A percentile compares a stretch with the other conserved stretches of the same genome.
Conservation (phyloP, 1,284 basidiomycete species). For the Omphalotus olearius region DNA sequence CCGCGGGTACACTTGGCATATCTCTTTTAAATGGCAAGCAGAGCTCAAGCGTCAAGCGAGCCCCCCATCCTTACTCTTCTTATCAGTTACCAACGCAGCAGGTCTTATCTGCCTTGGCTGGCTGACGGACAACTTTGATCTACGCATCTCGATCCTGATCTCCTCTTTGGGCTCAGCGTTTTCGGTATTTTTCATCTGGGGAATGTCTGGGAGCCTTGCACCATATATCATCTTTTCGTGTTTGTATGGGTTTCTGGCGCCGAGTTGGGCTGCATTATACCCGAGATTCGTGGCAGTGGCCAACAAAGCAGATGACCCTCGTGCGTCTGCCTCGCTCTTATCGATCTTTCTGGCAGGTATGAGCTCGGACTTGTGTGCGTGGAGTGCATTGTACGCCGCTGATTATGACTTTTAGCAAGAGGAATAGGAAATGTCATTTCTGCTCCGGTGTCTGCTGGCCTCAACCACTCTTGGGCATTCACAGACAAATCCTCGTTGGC, state of each 20-base stretch:
- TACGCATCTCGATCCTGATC: constrained; percentile 8
- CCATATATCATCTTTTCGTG: constrained; percentile 9
- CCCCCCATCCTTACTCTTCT: not conserved
- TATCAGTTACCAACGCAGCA: constrained; percentile 9
- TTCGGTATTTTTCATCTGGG: constrained; percentile 13
- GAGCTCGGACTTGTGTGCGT: not conserved
- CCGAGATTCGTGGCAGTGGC: constrained; percentile 6
- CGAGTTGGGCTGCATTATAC: constrained; percentile 11
- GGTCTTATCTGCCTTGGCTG: constrained; percentile 11
- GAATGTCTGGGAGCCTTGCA: constrained; percentile 3
- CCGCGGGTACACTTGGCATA: constrained; percentile 7
- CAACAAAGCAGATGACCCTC: constrained; percentile 1
- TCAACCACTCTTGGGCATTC: constrained; percentile 1
- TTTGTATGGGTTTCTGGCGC: constrained; percentile 12
- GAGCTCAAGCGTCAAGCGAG: not conserved
- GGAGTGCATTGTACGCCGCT: not conserved
- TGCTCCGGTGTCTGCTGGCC: constrained; percentile 1
- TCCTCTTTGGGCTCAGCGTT: constrained; percentile 12
- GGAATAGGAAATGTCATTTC: constrained; percentile 5
- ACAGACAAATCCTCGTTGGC: not conserved
- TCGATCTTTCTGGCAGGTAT: constrained; percentile 8
- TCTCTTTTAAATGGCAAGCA: constrained; percentile 9
- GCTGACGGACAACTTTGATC: constrained; percentile 9
- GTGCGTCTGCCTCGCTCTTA: not conserved
- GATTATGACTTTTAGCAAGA: not conserved